Conservation (phyloP, 202 grass and related monocot genomes). For the Tripidium arundinaceum region DNA sequence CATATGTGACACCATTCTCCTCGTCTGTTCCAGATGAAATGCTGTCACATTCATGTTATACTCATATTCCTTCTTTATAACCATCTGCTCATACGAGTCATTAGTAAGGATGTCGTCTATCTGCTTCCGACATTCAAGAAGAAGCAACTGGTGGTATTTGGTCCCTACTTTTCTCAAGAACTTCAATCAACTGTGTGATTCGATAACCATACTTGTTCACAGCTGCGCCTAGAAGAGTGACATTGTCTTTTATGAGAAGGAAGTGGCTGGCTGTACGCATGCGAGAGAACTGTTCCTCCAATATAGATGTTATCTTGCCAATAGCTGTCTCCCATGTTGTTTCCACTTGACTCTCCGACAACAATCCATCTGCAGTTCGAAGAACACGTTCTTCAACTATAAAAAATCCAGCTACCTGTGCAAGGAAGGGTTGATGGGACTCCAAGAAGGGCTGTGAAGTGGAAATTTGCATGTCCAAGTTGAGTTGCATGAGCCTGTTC, state of each 20-base stretch:
- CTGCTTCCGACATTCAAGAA: conserved; percentile 63
- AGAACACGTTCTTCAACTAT: conserved; percentile 69
- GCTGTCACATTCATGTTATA: conserved; percentile 69
- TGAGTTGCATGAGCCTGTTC: conserved; percentile 84
- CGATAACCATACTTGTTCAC: conserved; percentile 62
- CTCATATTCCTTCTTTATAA: conserved; percentile 79
- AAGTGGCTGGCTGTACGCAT: conserved; percentile 74
- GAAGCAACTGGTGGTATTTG: conserved; percentile 80
- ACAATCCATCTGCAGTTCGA: conserved; percentile 51
- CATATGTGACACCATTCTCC: conserved; percentile 54
- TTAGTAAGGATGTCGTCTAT: conserved; percentile 61
- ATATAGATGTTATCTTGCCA: conserved; percentile 65
- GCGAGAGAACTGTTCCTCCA: conserved; percentile 70
- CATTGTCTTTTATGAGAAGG: conserved; percentile 88
- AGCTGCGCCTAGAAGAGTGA: conserved; percentile 65
- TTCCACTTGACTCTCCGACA: conserved; percentile 67
- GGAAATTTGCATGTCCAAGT: conserved; percentile 89
- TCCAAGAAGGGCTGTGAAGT: conserved; percentile 73
- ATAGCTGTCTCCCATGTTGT: conserved; percentile 71
- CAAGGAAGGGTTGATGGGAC: conserved; percentile 76
- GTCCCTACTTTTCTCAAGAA: conserved; percentile 71
- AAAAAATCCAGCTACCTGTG: conserved; percentile 80
- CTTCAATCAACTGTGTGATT: conserved; percentile 49
- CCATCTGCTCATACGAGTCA: conserved; percentile 74
- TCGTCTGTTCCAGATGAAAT: conserved; percentile 63